These are phyloP conservation scores for Trametes cingulata DNA, from an alignment of 768 basidiomycete genomes.

Conservation along the genomic window DNA sequence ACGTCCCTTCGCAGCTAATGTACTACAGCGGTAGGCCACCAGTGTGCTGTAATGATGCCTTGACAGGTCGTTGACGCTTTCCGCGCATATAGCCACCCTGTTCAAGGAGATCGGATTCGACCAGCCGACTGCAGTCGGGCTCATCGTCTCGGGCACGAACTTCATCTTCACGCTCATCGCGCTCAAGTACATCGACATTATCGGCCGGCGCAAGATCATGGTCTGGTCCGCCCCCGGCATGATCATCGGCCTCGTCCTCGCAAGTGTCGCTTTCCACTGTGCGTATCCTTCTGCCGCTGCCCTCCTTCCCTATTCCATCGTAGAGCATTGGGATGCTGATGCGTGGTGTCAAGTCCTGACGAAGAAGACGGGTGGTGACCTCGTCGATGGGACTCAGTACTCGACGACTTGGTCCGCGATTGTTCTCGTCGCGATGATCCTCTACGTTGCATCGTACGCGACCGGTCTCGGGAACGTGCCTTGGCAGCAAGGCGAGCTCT, in stretches of 20 bases:
- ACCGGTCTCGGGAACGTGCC: constrained; percentile 79
- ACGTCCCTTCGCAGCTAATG: too few relatives aligned
- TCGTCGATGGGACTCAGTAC: constrained; percentile 61
- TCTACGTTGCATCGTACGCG: constrained; percentile 82
- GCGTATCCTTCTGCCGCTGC: constrained; percentile 29
- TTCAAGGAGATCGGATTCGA: constrained; percentile 82
- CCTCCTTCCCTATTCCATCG: background rate
- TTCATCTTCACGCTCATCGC: constrained; percentile 78
- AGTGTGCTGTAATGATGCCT: background rate
- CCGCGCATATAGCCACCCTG: constrained; percentile 63
- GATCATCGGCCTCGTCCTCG: constrained; percentile 63
- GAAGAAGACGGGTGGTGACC: constrained; percentile 54
- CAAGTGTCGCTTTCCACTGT: constrained; percentile 69
- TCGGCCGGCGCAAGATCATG: constrained; percentile 73
- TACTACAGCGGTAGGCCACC: constrained; percentile 29
- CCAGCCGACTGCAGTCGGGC: constrained; percentile 79
- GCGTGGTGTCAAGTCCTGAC: constrained; percentile 50
- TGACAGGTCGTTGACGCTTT: background rate
- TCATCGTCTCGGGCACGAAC: constrained; percentile 78
- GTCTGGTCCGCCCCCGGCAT: constrained; percentile 71
- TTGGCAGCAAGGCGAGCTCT: constrained; percentile 88
- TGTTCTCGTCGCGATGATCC: constrained; percentile 78
- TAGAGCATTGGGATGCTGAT: background rate
- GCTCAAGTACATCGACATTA: constrained; percentile 69
- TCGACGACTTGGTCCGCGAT: constrained; percentile 62